Evolutionary conservation across 75 land plant species (phyloP), one percentile per base, ranked within the genome.

Genomic region (Cryptomeria japonica): DNA sequence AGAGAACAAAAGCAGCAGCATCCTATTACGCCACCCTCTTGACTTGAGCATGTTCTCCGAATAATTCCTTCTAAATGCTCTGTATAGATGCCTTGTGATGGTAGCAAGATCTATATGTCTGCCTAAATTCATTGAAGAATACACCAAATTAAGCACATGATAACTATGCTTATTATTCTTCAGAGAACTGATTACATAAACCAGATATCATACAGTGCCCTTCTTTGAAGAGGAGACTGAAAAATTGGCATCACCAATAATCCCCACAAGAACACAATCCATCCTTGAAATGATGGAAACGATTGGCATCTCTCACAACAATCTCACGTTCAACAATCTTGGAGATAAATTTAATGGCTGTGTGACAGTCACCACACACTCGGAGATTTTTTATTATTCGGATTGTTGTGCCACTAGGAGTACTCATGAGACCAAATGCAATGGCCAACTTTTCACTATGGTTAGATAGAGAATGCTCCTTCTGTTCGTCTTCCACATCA

Each of bases 301-400:
- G 86, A 82, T 68, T 85, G 64, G 86, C 86, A 68, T 85, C 86
- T 85, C 86, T 85, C 41, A 53, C 64, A 68, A 85, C 31, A 68
- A 85, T 85, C 44, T 53, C 76, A 18, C 86, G 86, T 32, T 68
- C 76, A 19, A 56, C 86, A 68, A 85, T 36, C 80, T 85, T 85
- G 86, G 86, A 85, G 44, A 85, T 85, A 12, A 56, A 85, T 22
- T 68, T 85, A 37, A 68, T 85, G 14, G 82, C 86, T 85, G 37
- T 85, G 86, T 85, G 86, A 16, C 86, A 85, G 86, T 85, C 86
- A 6, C 76, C 86, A 68, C 86, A 85, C 28, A 85, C 86, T 72
- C 86, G 64, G 84, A 85, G 86, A 85, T 85, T 85, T 41, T 85
- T 85, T 22, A 68, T 85, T 4, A 85, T 85, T 68, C 86, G 82